phyloP scores from a whole-genome alignment of 2,329 filamentous ascomycete genomes.

The Pestalotiopsis sp. region DNA sequence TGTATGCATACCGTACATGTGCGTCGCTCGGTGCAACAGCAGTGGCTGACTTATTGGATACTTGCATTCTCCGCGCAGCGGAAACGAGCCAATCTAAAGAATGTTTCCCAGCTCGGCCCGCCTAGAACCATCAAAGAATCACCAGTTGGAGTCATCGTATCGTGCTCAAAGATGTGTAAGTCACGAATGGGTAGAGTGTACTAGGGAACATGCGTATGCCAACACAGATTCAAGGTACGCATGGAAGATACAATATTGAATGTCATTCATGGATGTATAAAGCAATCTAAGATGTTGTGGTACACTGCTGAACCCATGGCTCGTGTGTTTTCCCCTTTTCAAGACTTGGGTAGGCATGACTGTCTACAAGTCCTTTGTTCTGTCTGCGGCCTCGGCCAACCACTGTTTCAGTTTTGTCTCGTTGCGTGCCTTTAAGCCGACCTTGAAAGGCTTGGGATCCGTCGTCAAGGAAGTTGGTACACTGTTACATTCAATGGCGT shows the following conservation, averaged over 20 bases:
- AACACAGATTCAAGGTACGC: too few species aligned
- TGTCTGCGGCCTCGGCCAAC: constrained; percentile 54
- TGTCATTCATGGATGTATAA: not conserved
- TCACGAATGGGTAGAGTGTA: too few species aligned
- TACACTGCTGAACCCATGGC: not conserved
- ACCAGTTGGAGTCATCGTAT: too few species aligned
- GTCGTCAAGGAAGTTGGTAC: constrained; percentile 61
- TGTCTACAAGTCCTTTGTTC: constrained; percentile 47
- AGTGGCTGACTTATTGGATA: too few species aligned
- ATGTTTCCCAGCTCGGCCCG: too few species aligned
- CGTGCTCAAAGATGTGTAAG: too few species aligned
- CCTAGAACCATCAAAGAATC: too few species aligned
- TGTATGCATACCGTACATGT: too few species aligned
- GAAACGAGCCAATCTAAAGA: too few species aligned
- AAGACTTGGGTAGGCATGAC: not conserved
- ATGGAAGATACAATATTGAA: not conserved
- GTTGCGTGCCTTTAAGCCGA: constrained; percentile 40
- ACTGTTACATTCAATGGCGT: constrained; percentile 58
- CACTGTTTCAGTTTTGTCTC: constrained; percentile 45
- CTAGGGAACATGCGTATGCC: too few species aligned
- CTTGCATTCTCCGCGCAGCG: too few species aligned
- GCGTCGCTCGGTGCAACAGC: too few species aligned
- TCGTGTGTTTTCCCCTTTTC: not conserved
- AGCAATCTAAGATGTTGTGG: not conserved
- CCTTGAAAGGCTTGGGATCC: constrained; percentile 65